Evolutionary conservation across 176 grass and related monocot genomes (phyloP).

Genomic region (Poa annua): DNA sequence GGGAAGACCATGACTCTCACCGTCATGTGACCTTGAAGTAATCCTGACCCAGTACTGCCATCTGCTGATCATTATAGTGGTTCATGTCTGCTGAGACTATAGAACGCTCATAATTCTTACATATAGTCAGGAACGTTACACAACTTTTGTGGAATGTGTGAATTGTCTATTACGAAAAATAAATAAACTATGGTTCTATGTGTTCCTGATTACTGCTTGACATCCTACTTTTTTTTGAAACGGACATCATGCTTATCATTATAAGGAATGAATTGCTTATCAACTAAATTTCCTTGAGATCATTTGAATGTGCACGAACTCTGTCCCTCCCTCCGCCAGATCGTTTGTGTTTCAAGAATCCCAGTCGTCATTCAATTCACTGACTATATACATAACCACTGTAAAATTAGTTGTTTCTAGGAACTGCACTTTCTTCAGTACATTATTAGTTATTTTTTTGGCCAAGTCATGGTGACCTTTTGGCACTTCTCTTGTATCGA

Average conservation of each 20-base stretch:
- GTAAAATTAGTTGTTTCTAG: conserved; percentile 6
- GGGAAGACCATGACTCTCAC: background rate
- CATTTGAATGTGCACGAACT: background rate
- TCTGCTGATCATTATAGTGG: background rate
- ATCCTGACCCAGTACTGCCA: background rate
- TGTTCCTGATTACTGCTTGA: background rate
- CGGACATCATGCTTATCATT: background rate
- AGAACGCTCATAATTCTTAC: no score
- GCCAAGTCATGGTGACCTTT: background rate
- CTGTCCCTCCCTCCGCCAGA: background rate
- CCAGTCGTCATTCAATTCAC: background rate
- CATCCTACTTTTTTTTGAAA: no score
- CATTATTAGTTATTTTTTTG: conserved; percentile 9
- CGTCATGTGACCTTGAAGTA: background rate
- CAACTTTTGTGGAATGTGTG: no score
- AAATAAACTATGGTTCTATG: no score
- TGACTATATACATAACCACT: background rate
- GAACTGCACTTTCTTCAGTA: background rate
- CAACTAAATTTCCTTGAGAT: background rate
- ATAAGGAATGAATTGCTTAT: background rate
- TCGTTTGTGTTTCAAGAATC: background rate
- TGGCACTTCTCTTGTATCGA: background rate
- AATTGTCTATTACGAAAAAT: no score
- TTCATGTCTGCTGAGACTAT: conserved; percentile 2
- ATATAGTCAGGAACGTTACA: no score